These are phyloP conservation scores for Jaminaea rosea DNA, from an alignment of 1,284 basidiomycete genomes.

Conservation along the genomic window DNA sequence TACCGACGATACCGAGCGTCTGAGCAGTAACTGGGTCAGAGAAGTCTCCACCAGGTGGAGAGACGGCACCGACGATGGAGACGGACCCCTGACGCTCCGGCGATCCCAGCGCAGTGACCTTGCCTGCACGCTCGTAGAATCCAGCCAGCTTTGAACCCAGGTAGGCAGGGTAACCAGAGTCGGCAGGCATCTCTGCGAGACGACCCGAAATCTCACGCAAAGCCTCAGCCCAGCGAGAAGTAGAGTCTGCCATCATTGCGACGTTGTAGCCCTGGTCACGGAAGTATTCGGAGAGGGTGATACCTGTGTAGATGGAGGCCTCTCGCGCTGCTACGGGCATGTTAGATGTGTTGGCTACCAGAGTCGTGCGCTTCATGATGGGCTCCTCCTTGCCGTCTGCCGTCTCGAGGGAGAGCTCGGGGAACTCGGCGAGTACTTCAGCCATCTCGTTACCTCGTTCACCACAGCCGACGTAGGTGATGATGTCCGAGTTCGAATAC, in stretches of 20 bases:
- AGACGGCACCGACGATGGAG: conserved; percentile 97
- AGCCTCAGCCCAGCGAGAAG: conserved; percentile 98
- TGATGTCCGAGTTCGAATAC: conserved; percentile 98
- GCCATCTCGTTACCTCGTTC: conserved; percentile 72
- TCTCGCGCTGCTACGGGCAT: conserved; percentile 99
- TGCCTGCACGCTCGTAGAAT: conserved; percentile 99
- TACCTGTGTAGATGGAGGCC: conserved; percentile 99
- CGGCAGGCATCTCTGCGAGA: conserved; percentile 98
- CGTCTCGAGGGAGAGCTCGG: conserved; percentile 75
- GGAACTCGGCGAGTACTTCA: conserved; percentile 94
- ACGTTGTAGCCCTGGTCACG: conserved; percentile 97
- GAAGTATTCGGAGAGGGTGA: conserved; percentile 98
- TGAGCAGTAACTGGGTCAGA: conserved; percentile 97
- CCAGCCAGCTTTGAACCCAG: conserved; percentile 87
- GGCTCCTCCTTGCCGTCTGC: conserved; percentile 85
- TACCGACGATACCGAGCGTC: conserved; percentile 96
- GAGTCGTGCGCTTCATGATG: conserved; percentile 99
- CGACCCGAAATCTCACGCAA: conserved; percentile 98
- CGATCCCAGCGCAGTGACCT: conserved; percentile 82
- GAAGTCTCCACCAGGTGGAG: conserved; percentile 97
- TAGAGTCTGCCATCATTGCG: conserved; percentile 99
- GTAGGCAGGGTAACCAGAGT: conserved; percentile 92
- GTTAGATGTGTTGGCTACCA: conserved; percentile 99
- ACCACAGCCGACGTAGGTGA: conserved; percentile 90
- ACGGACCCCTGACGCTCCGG: conserved; percentile 84